These are phyloP conservation scores for Candida morakotiae DNA, from an alignment of 805 yeast species.

Conservation along the genomic window DNA sequence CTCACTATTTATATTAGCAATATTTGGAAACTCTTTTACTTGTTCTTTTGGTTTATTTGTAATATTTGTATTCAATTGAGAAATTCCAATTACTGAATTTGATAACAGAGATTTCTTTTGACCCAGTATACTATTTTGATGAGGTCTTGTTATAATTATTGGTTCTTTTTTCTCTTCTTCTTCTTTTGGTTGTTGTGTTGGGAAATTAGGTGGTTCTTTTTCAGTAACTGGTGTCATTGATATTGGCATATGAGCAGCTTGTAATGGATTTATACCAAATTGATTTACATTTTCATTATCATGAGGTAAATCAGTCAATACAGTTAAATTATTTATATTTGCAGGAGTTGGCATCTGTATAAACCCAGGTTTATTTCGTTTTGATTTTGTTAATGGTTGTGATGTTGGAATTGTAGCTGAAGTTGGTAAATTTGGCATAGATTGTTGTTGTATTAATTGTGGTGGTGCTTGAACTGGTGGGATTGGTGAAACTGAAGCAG, in stretches of 20 bases:
- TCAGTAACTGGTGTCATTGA: slow-evolving; percentile 84
- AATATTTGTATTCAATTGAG: slow-evolving; percentile 2
- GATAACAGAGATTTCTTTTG: slow-evolving; percentile 4
- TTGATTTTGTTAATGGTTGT: slow-evolving; percentile 11
- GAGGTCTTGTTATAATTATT: slow-evolving; percentile 1
- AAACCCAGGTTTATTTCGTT: slow-evolving; percentile 29
- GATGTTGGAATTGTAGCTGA: not conserved
- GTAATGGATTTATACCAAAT: slow-evolving; percentile 59
- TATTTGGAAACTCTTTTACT: slow-evolving; percentile 24
- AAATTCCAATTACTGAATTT: not conserved
- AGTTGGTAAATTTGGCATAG: slow-evolving; percentile 9
- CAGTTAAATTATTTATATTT: slow-evolving; percentile 28
- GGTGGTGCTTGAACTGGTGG: slow-evolving; percentile 9
- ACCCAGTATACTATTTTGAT: slow-evolving; percentile 9
- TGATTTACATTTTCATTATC: slow-evolving; percentile 51
- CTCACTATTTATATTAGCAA: slow-evolving; percentile 34
- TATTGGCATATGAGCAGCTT: slow-evolving; percentile 47
- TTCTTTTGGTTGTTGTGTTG: slow-evolving; percentile 10
- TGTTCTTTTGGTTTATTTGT: not conserved
- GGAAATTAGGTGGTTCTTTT: slow-evolving; percentile 24
- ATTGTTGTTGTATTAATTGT: slow-evolving; percentile 6
- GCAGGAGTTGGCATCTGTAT: slow-evolving; percentile 78
- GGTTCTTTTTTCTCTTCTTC: slow-evolving; percentile 12
- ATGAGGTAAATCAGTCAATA: slow-evolving; percentile 30
- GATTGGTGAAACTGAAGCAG: not conserved